These are phyloP conservation scores for Schizosaccharomyces octosporus DNA, from an alignment of 805 yeast genomes.

Conservation along the genomic window DNA sequence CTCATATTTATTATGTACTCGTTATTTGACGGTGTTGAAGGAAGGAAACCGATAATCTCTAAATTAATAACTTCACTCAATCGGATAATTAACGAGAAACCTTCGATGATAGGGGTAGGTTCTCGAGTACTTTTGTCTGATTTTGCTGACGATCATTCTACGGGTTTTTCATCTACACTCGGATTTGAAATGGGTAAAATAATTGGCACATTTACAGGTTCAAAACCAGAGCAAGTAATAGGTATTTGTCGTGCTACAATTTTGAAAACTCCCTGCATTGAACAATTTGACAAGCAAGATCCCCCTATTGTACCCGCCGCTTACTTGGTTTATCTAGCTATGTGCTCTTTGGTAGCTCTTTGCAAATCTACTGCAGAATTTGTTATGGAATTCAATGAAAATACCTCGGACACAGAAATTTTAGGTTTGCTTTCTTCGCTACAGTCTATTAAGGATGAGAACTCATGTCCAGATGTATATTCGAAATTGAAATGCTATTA, in stretches of 20 bases:
- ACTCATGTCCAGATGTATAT: too few species aligned
- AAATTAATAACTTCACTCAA: not conserved
- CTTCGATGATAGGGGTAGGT: not conserved
- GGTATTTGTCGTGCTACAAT: slow-evolving; percentile 11
- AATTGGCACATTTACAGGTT: not conserved
- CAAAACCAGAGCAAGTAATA: slow-evolving; percentile 16
- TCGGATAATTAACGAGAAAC: not conserved
- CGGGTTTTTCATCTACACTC: not conserved
- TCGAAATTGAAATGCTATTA: slow-evolving; percentile 4
- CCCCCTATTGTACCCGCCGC: slow-evolving; percentile 45
- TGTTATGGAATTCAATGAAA: not conserved
- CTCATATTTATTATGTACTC: not conserved
- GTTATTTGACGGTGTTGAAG: not conserved
- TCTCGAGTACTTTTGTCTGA: not conserved
- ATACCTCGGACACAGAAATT: not conserved
- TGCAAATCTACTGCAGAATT: not conserved
- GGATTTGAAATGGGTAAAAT: not conserved
- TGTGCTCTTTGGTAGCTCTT: not conserved
- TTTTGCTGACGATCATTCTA: not conserved
- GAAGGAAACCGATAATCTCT: not conserved
- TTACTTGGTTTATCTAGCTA: slow-evolving; percentile 35
- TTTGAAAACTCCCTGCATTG: slow-evolving; percentile 27
- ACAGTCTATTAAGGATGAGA: too few species aligned
- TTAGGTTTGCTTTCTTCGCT: too few species aligned
- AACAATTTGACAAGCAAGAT: slow-evolving; percentile 55